phyloP scores from a whole-genome alignment of 192 early-diverging fungal genomes.

The Backusella westeae region DNA sequence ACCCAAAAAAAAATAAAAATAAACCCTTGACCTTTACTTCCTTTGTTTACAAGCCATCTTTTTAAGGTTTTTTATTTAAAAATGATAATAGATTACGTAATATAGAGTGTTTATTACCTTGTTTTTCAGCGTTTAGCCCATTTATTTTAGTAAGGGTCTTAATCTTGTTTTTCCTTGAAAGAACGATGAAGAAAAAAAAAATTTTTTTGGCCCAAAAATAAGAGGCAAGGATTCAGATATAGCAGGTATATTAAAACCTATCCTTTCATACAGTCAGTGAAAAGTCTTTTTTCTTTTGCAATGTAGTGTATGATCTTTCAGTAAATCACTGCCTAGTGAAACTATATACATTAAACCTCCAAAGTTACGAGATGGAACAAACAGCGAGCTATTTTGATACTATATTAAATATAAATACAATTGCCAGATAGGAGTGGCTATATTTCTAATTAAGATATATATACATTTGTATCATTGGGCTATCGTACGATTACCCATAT shows the following conservation, averaged over 20 bases:
- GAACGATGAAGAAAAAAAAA: background rate
- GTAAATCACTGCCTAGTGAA: background rate
- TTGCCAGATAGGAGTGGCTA: background rate
- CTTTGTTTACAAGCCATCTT: background rate
- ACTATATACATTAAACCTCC: background rate
- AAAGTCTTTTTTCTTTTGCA: too few species aligned
- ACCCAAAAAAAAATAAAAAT: background rate
- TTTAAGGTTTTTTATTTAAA: background rate
- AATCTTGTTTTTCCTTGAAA: background rate
- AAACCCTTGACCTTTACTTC: background rate
- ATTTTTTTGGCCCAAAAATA: background rate
- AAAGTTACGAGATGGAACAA: constrained; percentile 6
- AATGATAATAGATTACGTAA: background rate
- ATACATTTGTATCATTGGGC: background rate
- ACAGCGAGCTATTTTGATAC: background rate
- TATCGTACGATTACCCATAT: background rate
- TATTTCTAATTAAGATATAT: background rate
- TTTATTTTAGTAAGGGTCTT: background rate
- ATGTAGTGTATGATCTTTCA: too few species aligned
- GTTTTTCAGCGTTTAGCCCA: background rate
- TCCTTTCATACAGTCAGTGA: background rate
- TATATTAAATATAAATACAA: background rate
- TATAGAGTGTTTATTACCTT: background rate
- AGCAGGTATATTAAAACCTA: background rate
- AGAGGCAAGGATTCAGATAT: too few species aligned